phyloP scores from a whole-genome alignment of 257 asterid species.

The Primulina eburnea region DNA sequence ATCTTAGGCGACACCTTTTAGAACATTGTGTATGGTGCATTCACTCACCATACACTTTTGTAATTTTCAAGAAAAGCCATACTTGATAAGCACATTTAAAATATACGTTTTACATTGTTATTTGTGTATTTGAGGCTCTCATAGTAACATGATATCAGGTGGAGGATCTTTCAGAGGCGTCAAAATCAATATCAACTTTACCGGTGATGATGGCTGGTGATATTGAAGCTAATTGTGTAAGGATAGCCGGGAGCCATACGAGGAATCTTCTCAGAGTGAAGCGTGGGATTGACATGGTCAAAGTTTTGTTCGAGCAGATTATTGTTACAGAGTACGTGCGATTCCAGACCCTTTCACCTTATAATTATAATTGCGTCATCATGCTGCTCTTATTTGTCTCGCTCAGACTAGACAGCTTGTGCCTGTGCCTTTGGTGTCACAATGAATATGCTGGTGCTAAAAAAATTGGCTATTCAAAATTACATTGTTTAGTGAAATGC shows the following conservation, averaged over 20 bases:
- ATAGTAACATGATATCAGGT: constrained; percentile 42
- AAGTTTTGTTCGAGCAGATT: constrained; percentile 80
- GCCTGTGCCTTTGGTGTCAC: neutral
- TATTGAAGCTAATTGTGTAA: constrained; percentile 63
- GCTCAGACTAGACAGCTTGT: neutral
- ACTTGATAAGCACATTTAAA: neutral
- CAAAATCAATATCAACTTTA: constrained; percentile 55
- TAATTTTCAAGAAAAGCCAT: constrained; percentile 6
- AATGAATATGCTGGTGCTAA: neutral
- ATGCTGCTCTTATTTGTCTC: constrained; percentile 2
- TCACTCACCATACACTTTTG: too few species aligned
- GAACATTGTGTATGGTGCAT: neutral
- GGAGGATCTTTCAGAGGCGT: constrained; percentile 69
- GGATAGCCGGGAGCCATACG: constrained; percentile 81
- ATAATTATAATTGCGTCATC: constrained; percentile 14
- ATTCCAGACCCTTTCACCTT: constrained; percentile 19
- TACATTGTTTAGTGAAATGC: neutral
- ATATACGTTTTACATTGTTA: neutral
- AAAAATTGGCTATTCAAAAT: neutral
- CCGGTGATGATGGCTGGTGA: constrained; percentile 77
- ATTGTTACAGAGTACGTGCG: constrained; percentile 58
- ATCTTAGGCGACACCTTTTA: too few species aligned
- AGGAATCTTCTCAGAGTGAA: constrained; percentile 87
- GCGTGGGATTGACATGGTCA: constrained; percentile 94
- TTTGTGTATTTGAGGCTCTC: neutral